Evolutionary conservation across 306 rosid genomes (phyloP).

Genomic region (Cucumis hystrix): DNA sequence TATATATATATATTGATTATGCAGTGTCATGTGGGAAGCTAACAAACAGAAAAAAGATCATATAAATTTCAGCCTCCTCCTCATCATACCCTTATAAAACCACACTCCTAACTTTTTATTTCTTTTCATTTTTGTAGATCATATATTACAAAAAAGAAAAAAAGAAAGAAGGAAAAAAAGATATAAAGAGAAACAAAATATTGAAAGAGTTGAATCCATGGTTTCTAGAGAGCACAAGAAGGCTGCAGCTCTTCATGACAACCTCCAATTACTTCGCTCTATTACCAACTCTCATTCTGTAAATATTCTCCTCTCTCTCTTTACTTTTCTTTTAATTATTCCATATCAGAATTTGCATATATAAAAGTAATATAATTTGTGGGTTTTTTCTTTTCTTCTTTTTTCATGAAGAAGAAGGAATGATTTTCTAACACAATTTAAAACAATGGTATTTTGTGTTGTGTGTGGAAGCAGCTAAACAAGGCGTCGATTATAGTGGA

Average conservation of each 20-base stretch:
- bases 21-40: conserved; percentile 57
- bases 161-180: background rate
- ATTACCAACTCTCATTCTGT: conserved; percentile 94
- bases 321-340: background rate
- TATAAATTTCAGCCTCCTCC: conserved; percentile 42
- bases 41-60: conserved; percentile 46
- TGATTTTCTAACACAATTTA: background rate
- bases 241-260: conserved; percentile 63
- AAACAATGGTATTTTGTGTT: background rate
- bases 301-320: conserved; percentile 28
- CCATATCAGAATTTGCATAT: no score
- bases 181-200: background rate
- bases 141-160: background rate
- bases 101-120: conserved; percentile 20
- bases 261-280: conserved; percentile 94
- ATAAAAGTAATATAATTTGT: no score
- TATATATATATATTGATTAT: background rate
- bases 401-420: no score
- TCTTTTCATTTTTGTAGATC: conserved; percentile 5
- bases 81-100: conserved; percentile 35
- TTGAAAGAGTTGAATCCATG: conserved; percentile 19
- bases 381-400: no score
- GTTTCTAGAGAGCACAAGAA: conserved; percentile 87
- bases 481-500: conserved; percentile 69
- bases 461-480: conserved; percentile 35